A percentile compares a stretch with the other conserved stretches of the same genome.
Conservation (phyloP, 441 rosid species). For the Manihot esculenta region DNA sequence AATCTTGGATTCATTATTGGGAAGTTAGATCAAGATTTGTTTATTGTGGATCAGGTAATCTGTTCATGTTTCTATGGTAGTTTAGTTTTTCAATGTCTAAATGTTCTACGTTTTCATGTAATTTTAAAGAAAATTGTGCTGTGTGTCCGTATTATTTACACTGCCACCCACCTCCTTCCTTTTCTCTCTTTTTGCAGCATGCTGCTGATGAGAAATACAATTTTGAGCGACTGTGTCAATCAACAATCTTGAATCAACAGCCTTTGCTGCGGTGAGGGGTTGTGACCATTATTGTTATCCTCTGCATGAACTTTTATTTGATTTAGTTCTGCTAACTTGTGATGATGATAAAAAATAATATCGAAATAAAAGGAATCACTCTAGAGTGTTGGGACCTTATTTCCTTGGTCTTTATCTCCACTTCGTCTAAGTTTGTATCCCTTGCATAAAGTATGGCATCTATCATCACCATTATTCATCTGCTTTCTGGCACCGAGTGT, state of each 20-base stretch:
- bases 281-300: not conserved
- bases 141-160: too few species aligned
- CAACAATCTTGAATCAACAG: slow-evolving; percentile 91
- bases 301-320: not conserved
- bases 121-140: slow-evolving; percentile 3
- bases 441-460: not conserved
- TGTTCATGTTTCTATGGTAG: slow-evolving; percentile 16
- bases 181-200: slow-evolving; percentile 53
- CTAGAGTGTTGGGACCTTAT: not conserved
- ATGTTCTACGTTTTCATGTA: slow-evolving; percentile 13
- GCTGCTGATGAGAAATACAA: slow-evolving; percentile 99
- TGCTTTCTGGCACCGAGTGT: not conserved
- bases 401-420: not conserved
- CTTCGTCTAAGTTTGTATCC: not conserved
- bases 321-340: not conserved
- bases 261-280: slow-evolving; percentile 85
- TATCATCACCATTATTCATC: not conserved
- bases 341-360: not conserved
- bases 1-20: slow-evolving; percentile 97
- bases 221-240: slow-evolving; percentile 78
- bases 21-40: slow-evolving; percentile 83
- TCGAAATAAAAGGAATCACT: not conserved
- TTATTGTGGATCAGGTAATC: slow-evolving; percentile 96
- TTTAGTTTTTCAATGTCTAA: slow-evolving; percentile 16
- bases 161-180: slow-evolving; percentile 8